Percentiles rank a stretch among this genome's conserved stretches.
These are phyloP conservation scores for Camellia granthamiana DNA, from an alignment of 148 eudicot species.

Conservation along the genomic window DNA sequence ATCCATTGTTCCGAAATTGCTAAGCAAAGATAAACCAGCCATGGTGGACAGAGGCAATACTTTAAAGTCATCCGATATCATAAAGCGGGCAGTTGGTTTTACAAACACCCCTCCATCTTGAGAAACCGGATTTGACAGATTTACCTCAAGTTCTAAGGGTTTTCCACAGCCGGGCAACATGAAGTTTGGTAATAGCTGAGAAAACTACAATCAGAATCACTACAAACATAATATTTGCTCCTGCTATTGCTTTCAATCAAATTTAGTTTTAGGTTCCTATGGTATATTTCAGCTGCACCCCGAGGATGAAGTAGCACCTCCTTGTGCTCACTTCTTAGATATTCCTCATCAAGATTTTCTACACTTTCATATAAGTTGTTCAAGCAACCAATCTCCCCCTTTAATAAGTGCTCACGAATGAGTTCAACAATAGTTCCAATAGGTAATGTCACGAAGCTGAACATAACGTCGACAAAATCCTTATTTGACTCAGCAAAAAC, in stretches of 20 bases:
- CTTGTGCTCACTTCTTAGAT: slow-evolving; percentile 1
- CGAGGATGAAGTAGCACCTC: slow-evolving; percentile 13
- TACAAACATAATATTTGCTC: background rate
- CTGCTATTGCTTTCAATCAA: background rate
- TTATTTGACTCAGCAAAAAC: slow-evolving; percentile 13
- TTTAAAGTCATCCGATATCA: slow-evolving; percentile 15
- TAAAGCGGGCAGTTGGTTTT: slow-evolving; percentile 10
- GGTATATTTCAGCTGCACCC: slow-evolving; percentile 14
- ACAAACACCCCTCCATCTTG: background rate
- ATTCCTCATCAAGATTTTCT: slow-evolving; percentile 8
- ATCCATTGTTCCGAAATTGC: background rate
- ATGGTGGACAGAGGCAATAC: background rate
- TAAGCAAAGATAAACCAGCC: slow-evolving; percentile 11
- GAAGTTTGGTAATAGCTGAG: background rate
- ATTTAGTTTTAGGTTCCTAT: slow-evolving; percentile 3
- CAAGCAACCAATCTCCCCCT: slow-evolving; percentile 11
- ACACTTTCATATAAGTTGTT: slow-evolving; percentile 14
- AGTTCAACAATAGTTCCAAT: slow-evolving; percentile 1
- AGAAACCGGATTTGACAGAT: background rate
- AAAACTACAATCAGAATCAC: accelerated
- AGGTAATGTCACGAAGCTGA: slow-evolving; percentile 19
- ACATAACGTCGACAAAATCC: slow-evolving; percentile 17
- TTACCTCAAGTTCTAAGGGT: background rate
- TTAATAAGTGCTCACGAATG: background rate
- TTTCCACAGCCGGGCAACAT: background rate